Base-by-base conservation (phyloP, 768 basidiomycete genomes). In the Russula emetica region DNA sequence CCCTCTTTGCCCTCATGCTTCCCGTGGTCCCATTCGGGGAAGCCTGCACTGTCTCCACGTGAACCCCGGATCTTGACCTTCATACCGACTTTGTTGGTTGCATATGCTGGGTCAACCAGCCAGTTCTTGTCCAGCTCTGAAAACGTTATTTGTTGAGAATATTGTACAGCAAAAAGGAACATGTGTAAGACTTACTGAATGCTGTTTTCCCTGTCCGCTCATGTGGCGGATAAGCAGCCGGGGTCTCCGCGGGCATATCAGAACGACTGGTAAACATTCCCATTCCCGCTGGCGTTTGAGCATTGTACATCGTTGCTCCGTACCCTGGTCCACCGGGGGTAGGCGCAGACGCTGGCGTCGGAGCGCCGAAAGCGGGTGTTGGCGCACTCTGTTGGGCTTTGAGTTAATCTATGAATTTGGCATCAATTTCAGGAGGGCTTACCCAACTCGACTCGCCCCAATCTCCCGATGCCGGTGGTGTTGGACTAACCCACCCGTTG, bases 371-470 rank as follows among this genome's bases (percentile, higher is more conserved):
- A 42, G 63, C 66, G 20, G 66, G 66, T 3, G 65, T 66, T 18
- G 65, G 77, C 75, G 69, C 62, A 72, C 77, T 70, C 69, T 68
- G 54, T 64, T 34, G 38, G 30, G 45, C 10, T 26, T 36, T 34
- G n/a, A 9, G 34, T 30, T 49, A 20, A 44, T 42, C 40, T 22
- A 44, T 51, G 26, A 57, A 26, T 26, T 13, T 14, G 4, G 20
- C 24, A 49, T 28, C 28, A 13, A 55, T n/a, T 38, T 26, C 26
- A 47, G n/a, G 16, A 75, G 70, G 38, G 71, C 76, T 66, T 80
- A 82, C 42, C 82, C 81, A 30, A 80, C 78, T 59, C 78, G 82
- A 24, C 79, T 81, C 76, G 79, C 81, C 34, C 72, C 75, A 53
- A 68, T 70, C 30, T 68, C 71, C 18, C 71, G 71, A 32, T 64